Base-by-base conservation (phyloP, 495 filamentous ascomycete species). In the Hyaloscypha hepaticicola region DNA sequence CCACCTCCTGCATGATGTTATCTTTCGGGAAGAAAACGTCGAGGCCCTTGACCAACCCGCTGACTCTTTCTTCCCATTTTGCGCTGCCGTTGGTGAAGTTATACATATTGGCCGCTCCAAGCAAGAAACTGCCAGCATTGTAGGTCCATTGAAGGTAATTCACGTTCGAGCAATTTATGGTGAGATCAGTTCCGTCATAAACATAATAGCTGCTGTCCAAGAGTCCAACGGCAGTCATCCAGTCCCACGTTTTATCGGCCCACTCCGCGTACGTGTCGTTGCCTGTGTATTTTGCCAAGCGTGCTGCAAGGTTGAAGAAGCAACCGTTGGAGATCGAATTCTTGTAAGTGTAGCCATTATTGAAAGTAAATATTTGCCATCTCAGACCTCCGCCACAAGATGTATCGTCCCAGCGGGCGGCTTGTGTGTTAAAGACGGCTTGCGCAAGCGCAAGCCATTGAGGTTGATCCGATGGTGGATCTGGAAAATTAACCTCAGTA, bases 361-460 rank as follows among this genome's bases (percentile, higher is more conserved):
- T 90, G 69, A 86, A 90, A 6, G 85, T 77, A 72, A 83, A 90
- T 58, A 92, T 88, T 78, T 95, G 91, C 91, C 91, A 93, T 66
- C 85, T 78, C 65, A 97, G 69, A 0, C 92, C 92, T 34, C 91
- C 90, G 67, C 91, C 91, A 69, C 92, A 80, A 90, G 31, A 75
- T 76, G 5, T 77, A 73, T 0, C 72, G 72, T 71, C 94, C 87
- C 85, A 90, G 90, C 14, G 83, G 0, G 75, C 74, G 1, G 80
- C 82, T 63, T 88, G 88, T 58, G 84, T 83, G 72, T 92, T 90
- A 77, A 90, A 92, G 0, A 90, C 88, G 3, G 86, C 89, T 72
- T 94, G 89, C n/a, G 88, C 90, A 61, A 95, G 81, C 5, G 87
- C 87, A 9, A 95, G 78, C 90, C 91, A 95, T 64, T 86, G 82